A percentile compares a stretch with the other conserved stretches of the same genome.
phyloP scores from a whole-genome alignment of 1,284 basidiomycete species.

The Gastroboletus turbinatus region DNA sequence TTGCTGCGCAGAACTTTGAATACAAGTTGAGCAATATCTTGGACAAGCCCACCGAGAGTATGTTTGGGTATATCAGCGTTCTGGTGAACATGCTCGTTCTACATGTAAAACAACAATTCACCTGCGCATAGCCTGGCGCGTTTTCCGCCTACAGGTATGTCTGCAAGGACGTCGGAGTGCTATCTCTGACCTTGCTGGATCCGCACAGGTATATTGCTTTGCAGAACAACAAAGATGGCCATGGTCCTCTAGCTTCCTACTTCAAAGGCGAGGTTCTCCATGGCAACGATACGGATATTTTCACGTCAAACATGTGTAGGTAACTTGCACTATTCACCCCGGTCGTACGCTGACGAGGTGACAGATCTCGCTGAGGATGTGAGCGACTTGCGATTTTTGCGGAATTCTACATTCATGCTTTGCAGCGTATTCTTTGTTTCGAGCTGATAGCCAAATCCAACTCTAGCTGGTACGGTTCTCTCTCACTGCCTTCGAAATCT shows the following conservation, averaged over 20 bases:
- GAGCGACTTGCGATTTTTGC: conserved; percentile 26
- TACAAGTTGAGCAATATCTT: conserved; percentile 93
- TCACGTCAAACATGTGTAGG: conserved; percentile 90
- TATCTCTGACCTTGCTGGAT: conserved; percentile 1
- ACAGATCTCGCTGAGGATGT: conserved; percentile 85
- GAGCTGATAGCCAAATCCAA: conserved; percentile 93
- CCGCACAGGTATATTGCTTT: conserved; percentile 74
- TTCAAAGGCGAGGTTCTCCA: conserved; percentile 96
- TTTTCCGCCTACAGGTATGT: conserved; percentile 83
- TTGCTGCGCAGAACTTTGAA: conserved; percentile 93
- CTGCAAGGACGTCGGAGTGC: background rate
- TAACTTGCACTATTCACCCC: conserved; percentile 14
- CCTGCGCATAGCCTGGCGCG: conserved; percentile 73
- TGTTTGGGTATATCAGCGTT: conserved; percentile 92
- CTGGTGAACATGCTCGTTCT: conserved; percentile 45
- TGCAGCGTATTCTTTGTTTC: conserved; percentile 88
- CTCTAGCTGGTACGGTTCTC: conserved; percentile 64
- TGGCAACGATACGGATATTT: conserved; percentile 91
- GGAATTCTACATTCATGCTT: conserved; percentile 7
- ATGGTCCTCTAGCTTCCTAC: conserved; percentile 91
- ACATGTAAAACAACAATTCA: conserved; percentile 9
- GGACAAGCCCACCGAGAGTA: conserved; percentile 91
- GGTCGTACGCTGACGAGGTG: conserved; percentile 8
- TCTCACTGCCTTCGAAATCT: background rate
- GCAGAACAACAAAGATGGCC: conserved; percentile 83